Percentiles rank a stretch among this genome's conserved stretches.
Conservation (phyloP, 768 basidiomycete genomes). For the Pulveroboletus sp. region DNA sequence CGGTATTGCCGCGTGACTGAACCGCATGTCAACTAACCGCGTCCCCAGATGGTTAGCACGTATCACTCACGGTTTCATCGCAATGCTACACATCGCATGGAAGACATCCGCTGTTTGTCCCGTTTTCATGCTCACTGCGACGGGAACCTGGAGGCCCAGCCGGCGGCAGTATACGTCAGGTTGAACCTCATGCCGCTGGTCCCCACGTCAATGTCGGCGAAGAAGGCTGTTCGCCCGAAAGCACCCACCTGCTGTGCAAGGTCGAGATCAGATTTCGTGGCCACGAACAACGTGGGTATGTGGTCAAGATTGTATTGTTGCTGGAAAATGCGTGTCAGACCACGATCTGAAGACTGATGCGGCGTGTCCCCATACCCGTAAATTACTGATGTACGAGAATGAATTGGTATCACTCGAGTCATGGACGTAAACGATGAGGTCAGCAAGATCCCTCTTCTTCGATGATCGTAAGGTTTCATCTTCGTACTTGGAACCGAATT, state of each 20-base stretch:
- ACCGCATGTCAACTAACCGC: slow-evolving; percentile 9
- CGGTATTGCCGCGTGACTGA: slow-evolving; percentile 64
- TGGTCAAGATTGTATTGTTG: slow-evolving; percentile 97
- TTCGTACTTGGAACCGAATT: slow-evolving; percentile 96
- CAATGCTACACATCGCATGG: slow-evolving; percentile 78
- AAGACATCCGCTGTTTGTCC: slow-evolving; percentile 85
- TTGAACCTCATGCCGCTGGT: slow-evolving; percentile 93
- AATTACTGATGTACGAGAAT: slow-evolving; percentile 96
- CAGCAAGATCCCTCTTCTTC: slow-evolving; percentile 88
- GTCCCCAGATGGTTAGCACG: slow-evolving; percentile 2
- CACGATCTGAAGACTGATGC: neutral
- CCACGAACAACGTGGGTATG: slow-evolving; percentile 94
- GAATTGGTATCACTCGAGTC: slow-evolving; percentile 99
- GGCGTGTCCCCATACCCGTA: slow-evolving; percentile 57
- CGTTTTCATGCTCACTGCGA: slow-evolving; percentile 87
- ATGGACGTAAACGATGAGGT: slow-evolving; percentile 93
- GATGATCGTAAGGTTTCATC: slow-evolving; percentile 82
- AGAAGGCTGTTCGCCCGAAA: neutral
- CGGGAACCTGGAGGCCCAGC: slow-evolving; percentile 86
- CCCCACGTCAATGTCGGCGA: slow-evolving; percentile 8
- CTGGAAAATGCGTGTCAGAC: slow-evolving; percentile 40
- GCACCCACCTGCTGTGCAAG: slow-evolving; percentile 81
- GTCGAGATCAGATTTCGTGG: slow-evolving; percentile 98
- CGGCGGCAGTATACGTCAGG: slow-evolving; percentile 95
- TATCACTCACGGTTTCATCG: slow-evolving; percentile 76